Conservation (phyloP, 345 rosid genomes). For the Alliaria petiolata region DNA sequence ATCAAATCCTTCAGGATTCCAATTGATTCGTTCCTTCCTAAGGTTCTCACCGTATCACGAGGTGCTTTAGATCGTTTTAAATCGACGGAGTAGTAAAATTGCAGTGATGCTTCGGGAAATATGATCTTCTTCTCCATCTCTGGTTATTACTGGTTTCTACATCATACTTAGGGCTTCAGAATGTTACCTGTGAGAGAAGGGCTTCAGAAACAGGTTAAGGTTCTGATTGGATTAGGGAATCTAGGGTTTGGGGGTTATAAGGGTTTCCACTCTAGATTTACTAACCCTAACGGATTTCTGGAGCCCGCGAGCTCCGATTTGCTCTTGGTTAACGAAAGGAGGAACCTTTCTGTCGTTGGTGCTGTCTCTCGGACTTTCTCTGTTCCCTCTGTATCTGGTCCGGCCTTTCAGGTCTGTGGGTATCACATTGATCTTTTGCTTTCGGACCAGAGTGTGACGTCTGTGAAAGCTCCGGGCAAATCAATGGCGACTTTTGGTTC, state of each 20-base stretch:
- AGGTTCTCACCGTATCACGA: neutral
- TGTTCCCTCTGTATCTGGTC: conserved; percentile 90
- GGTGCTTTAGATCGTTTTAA: neutral
- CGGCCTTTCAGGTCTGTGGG: conserved; percentile 79
- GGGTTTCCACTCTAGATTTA: conserved; percentile 50
- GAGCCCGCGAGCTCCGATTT: conserved; percentile 63
- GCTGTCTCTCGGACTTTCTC: conserved; percentile 74
- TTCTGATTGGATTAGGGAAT: conserved; percentile 54
- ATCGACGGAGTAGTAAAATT: conserved; percentile 13
- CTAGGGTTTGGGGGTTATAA: conserved; percentile 46
- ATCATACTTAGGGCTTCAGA: conserved; percentile 28
- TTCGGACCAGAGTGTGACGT: conserved; percentile 34
- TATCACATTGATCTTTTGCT: conserved; percentile 71
- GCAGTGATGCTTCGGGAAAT: conserved; percentile 35
- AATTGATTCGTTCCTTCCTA: neutral
- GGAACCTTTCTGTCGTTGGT: conserved; percentile 76
- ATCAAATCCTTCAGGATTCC: neutral
- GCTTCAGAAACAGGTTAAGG: conserved; percentile 39
- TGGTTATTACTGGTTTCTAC: conserved; percentile 32
- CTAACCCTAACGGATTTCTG: conserved; percentile 45
- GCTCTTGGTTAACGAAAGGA: conserved; percentile 43
- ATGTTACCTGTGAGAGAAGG: conserved; percentile 64
- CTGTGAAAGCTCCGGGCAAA: conserved; percentile 32
- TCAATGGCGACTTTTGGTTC: conserved; percentile 58
- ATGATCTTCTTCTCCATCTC: conserved; percentile 44